Evolutionary conservation across 202 grass and related monocot species (phyloP).

Genomic region (Bolboschoenoplectus hybrid): DNA sequence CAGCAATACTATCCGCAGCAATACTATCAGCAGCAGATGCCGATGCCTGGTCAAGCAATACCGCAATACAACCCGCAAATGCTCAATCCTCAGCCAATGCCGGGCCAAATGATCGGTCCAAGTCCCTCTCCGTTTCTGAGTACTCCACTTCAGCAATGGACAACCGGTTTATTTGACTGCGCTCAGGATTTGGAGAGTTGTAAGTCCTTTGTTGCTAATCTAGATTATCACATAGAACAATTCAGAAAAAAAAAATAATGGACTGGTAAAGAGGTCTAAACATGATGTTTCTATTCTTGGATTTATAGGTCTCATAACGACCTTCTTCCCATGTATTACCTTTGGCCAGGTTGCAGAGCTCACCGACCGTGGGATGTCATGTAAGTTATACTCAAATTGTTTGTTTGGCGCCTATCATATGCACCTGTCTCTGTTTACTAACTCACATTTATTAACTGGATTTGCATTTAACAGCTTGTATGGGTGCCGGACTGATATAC

Average conservation of each 20-base stretch:
- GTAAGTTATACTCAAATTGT: conserved; percentile 18
- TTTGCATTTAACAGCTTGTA: conserved; percentile 49
- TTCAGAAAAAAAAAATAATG: neutral
- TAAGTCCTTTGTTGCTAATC: conserved; percentile 20
- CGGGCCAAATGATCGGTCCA: neutral
- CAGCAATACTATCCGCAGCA: neutral
- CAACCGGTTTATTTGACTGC: conserved; percentile 60
- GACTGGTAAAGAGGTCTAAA: neutral
- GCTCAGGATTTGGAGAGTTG: conserved; percentile 49
- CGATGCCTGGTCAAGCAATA: no score
- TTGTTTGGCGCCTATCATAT: neutral
- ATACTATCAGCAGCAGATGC: neutral
- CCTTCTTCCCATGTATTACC: conserved; percentile 68
- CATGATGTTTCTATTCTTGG: neutral
- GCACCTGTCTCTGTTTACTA: neutral
- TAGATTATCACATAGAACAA: no score
- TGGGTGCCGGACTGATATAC: conserved; percentile 17
- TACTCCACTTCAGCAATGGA: conserved; percentile 39
- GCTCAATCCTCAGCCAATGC: neutral
- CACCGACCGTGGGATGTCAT: conserved; percentile 52
- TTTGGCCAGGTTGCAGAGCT: conserved; percentile 72
- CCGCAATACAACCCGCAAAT: neutral
- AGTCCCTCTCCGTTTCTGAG: neutral
- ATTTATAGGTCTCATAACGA: conserved; percentile 51
- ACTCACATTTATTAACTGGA: neutral